Evolutionary conservation across 768 basidiomycete genomes (phyloP), one percentile per base, ranked within the genome.

Genomic region (Suillus ampliporus): DNA sequence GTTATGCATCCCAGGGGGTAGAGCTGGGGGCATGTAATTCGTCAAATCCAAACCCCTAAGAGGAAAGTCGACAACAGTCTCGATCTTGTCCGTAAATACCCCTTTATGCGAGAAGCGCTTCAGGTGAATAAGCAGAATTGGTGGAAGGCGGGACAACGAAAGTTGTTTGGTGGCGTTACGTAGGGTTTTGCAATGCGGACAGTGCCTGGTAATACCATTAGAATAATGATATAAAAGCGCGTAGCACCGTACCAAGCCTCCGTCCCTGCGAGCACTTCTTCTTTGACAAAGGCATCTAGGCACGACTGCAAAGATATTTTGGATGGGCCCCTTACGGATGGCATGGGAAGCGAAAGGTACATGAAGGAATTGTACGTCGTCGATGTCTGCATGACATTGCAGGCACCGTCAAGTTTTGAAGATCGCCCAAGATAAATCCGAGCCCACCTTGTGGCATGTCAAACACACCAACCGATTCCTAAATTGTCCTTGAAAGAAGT

Each of bases 331-430:
- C 84, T 84, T 31, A 82, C 79, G 21, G 84, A 79, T 2, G 96
- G 95, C 54, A 99, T 89, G 1, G 97, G 96, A 53, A 99, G 74
- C 57, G 94, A 90, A 58, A 99, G 83, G 65, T 95, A 96, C 82
- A 97, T 99, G 77, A 99, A 99, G 8, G 92, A 84, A 72, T 98
- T 97, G 69, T 96, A 99, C 5, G 96, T 98, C 31, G 95, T 99
- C 34, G 96, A 97, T 5, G 96, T 98, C 95, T 98, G 68, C 11
- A 38, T 48, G 51, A 44, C 38, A 15, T 38, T 34, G 60, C 73
- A 44, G 72, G 62, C 26, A 58, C n/a, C 17, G 50, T 34, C 57
- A 52, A 56, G 51, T 60, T 47, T 58, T 47, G 54, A 58, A 41
- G 38, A 56, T 17, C 11, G 6, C 17, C 23, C 44, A 46, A 57